These are phyloP conservation scores for Imleria badia DNA, from an alignment of 768 basidiomycete genomes.

Conservation along the genomic window DNA sequence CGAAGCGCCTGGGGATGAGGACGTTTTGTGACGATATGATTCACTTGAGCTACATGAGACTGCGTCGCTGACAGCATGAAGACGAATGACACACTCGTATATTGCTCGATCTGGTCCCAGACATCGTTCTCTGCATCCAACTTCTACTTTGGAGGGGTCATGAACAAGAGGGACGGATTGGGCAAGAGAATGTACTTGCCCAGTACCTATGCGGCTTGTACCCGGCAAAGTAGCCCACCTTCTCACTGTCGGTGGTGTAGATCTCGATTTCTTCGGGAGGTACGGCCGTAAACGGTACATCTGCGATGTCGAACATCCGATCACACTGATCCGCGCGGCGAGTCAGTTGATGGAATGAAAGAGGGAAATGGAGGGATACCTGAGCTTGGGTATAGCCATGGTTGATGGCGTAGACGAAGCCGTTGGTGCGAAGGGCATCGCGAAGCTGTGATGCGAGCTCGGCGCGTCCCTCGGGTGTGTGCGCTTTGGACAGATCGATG, in stretches of 20 bases:
- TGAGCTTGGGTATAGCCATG: slow-evolving; percentile 40
- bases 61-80: neutral
- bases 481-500: slow-evolving; percentile 48
- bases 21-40: slow-evolving; percentile 43
- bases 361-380: slow-evolving; percentile 10
- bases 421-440: slow-evolving; percentile 44
- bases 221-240: slow-evolving; percentile 47
- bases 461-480: slow-evolving; percentile 40
- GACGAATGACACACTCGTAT: slow-evolving; percentile 44
- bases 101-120: slow-evolving; percentile 62
- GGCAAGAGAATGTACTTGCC: slow-evolving; percentile 30
- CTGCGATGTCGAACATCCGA: slow-evolving; percentile 48
- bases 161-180: neutral
- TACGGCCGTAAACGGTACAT: slow-evolving; percentile 44
- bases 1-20: slow-evolving; percentile 48
- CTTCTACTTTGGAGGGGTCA: slow-evolving; percentile 37
- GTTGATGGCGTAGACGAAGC: slow-evolving; percentile 43
- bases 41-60: slow-evolving; percentile 34
- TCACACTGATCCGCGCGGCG: slow-evolving; percentile 34
- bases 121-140: slow-evolving; percentile 51
- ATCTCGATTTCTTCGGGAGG: slow-evolving; percentile 40
- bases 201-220: slow-evolving; percentile 51
- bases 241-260: slow-evolving; percentile 39
- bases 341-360: slow-evolving; percentile 14
- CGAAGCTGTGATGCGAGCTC: slow-evolving; percentile 42